Evolutionary conservation across 495 filamentous ascomycete species (phyloP).

Genomic region (Chaetomium tenue): DNA sequence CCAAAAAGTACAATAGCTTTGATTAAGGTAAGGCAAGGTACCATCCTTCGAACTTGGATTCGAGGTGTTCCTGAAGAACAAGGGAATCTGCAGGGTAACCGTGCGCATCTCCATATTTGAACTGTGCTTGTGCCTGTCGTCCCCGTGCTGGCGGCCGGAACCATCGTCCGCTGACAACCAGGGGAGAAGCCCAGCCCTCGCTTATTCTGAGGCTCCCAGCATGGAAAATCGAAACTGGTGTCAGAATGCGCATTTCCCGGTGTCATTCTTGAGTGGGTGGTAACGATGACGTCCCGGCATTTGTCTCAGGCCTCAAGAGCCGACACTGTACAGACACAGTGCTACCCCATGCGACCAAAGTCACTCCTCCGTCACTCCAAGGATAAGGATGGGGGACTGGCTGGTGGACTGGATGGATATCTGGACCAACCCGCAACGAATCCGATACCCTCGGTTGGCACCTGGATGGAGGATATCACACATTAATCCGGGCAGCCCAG

Average conservation of each 20-base stretch:
- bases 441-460: neutral
- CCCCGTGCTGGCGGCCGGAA: no score
- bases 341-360: neutral
- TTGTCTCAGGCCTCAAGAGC: neutral
- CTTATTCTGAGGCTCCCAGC: no score
- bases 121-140: neutral
- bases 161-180: no score
- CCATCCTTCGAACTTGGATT: no score
- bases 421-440: neutral
- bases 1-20: no score
- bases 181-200: no score
- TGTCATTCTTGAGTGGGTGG: no score
- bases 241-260: no score
- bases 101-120: neutral
- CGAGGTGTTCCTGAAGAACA: no score
- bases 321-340: neutral
- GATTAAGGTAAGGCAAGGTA: no score
- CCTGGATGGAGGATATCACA: neutral
- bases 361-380: neutral
- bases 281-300: neutral
- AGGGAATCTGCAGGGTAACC: neutral
- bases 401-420: neutral
- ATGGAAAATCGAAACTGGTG: no score
- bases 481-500: neutral
- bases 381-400: no score